Evolutionary conservation across 2,329 filamentous ascomycete species (phyloP), one percentile per base, ranked within the genome.

Genomic region (Metarhizium brunneum): DNA sequence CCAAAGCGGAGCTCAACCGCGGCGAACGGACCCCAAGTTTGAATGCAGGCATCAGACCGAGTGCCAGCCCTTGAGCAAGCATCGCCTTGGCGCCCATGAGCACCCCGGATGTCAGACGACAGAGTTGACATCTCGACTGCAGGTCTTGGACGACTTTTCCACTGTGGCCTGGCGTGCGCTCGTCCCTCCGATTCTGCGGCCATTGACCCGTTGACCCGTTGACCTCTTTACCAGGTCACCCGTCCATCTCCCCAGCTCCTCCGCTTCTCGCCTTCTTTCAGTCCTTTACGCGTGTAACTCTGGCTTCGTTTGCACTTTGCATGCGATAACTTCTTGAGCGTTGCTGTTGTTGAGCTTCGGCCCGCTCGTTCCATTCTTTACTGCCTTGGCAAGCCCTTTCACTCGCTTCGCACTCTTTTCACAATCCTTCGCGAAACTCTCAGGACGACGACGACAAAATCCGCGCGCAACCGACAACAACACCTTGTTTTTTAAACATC

Each of bases 341-440:
- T 49, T 47, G 47, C 50, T 56, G 43, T 38, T 53, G 40, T 38
- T 48, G 55, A 57, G 52, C 50, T 56, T 30, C 53, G 47, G 55
- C 53, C 45, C 36, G 55, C 55, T 55, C 53, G 49, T 52, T 59
- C 51, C 59, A 57, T 57, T 59, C 55, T 50, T 61, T 59, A 49
- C 53, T 54, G 52, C 38, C 58, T 52, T 47, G 8, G 18, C 35
- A 53, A n/a, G 35, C 50, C 35, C 16, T 36, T 47, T 29, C 47
- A 47, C 50, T 53, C 54, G 20, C 50, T 56, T 47, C 13, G 13
- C 10, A 48, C 11, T 29, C 18, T 30, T 42, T 18, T n/a, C 16
- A 8, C 10, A 29, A 20, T 48, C 7, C 35, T 47, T 6, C 32
- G 7, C 32, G 32, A 35, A 30, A 25, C 47, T 14, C 38, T 40